Percentiles rank a stretch among this genome's conserved stretches.
Evolutionary conservation across 1,284 basidiomycete genomes (phyloP).

Genomic region (Rhodotorula sp.): DNA sequence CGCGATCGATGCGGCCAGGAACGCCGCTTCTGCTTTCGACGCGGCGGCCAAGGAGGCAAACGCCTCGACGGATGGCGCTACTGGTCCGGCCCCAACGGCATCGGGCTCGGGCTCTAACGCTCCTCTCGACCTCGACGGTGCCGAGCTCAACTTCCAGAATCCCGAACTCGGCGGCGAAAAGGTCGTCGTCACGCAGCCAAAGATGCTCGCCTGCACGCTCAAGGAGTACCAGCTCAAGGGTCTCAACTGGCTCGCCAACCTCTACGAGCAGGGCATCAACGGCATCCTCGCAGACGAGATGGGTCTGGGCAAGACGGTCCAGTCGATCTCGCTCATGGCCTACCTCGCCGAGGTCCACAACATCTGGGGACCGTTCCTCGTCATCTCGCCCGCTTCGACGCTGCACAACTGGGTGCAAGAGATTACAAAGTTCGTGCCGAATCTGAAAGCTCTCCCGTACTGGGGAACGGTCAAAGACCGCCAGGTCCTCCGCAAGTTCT

Average conservation of each 20-base stretch:
- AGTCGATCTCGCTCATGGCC: slow-evolving; percentile 94
- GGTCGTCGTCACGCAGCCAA: slow-evolving; percentile 84
- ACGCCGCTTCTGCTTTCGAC: slow-evolving; percentile 82
- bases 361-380: slow-evolving; percentile 99
- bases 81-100: slow-evolving; percentile 6
- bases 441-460: slow-evolving; percentile 91
- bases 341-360: slow-evolving; percentile 97
- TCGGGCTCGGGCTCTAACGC: neutral
- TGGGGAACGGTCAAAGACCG: slow-evolving; percentile 99
- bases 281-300: slow-evolving; percentile 98
- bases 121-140: slow-evolving; percentile 58
- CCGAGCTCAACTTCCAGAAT: slow-evolving; percentile 99
- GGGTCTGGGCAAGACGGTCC: slow-evolving; percentile 76
- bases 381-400: slow-evolving; percentile 96
- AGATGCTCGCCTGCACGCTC: slow-evolving; percentile 93
- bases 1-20: slow-evolving; percentile 76
- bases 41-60: slow-evolving; percentile 66
- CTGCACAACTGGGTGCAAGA: slow-evolving; percentile 99
- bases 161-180: slow-evolving; percentile 88
- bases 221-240: slow-evolving; percentile 99
- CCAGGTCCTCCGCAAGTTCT: slow-evolving; percentile 90
- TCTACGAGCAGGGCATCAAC: slow-evolving; percentile 99
- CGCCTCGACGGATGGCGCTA: slow-evolving; percentile 24
- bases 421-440: slow-evolving; percentile 90
- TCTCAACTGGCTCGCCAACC: slow-evolving; percentile 94